Percentiles rank a stretch among this genome's conserved stretches.
These are phyloP conservation scores for Podospora conica DNA, from an alignment of 495 filamentous ascomycete species.

Conservation along the genomic window DNA sequence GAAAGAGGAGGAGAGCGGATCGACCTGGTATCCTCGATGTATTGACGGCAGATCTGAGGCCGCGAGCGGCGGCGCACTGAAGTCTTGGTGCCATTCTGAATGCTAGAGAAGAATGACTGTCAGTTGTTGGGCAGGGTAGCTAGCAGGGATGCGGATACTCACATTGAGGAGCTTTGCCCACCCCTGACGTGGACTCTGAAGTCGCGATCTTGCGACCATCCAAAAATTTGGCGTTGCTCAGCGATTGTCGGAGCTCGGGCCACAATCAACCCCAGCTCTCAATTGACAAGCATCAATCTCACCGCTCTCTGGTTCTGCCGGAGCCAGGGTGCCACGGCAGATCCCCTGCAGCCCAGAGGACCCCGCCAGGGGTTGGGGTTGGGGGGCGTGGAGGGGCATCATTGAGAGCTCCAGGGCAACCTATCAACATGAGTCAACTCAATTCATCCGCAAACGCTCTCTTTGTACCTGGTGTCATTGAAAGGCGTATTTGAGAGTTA, in stretches of 20 bases:
- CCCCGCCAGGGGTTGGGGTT: conserved; percentile 18
- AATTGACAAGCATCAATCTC: conserved; percentile 3
- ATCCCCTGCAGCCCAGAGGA: conserved; percentile 15
- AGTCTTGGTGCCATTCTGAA: conserved; percentile 28
- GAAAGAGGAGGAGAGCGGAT: conserved; percentile 15
- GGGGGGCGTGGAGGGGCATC: conserved; percentile 19
- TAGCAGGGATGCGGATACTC: not conserved
- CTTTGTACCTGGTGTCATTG: not conserved
- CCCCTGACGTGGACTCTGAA: not conserved
- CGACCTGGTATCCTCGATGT: conserved; percentile 16
- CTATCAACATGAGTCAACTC: conserved; percentile 26
- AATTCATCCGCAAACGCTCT: not conserved
- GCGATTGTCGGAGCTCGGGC: conserved; percentile 9
- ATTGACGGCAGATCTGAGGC: conserved; percentile 20
- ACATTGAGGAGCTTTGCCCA: not conserved
- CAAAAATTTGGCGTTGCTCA: conserved; percentile 29
- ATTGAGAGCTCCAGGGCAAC: conserved; percentile 1
- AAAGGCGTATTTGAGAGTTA: not conserved
- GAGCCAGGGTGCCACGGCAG: not conserved
- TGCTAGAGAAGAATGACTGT: not conserved
- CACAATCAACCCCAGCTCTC: not conserved
- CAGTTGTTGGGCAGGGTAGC: not conserved
- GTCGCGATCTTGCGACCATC: conserved; percentile 7
- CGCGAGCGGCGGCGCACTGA: conserved; percentile 26
- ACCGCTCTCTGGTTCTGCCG: conserved; percentile 27